These are phyloP conservation scores for Tranzscheliella williamsii DNA, from an alignment of 1,284 basidiomycete species.

Conservation along the genomic window DNA sequence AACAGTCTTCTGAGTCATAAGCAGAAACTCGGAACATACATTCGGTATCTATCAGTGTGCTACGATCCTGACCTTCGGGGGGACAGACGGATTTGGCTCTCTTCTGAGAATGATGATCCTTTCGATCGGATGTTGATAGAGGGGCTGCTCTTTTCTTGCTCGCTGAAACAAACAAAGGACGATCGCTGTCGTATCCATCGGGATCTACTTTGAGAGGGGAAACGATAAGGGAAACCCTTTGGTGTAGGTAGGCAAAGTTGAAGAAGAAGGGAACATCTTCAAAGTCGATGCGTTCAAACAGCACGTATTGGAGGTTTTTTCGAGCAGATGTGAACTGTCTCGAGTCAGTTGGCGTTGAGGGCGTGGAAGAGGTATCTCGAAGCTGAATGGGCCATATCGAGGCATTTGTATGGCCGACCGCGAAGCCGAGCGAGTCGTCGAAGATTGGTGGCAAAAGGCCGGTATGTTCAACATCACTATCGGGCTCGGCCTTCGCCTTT, in stretches of 20 bases:
- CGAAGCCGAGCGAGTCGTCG: too few relatives aligned
- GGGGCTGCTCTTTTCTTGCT: not conserved
- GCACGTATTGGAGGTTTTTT: slow-evolving; percentile 1
- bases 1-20: slow-evolving; percentile 7
- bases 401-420: too few relatives aligned
- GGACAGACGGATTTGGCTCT: not conserved
- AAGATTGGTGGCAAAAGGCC: too few relatives aligned
- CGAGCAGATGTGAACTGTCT: not conserved
- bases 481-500: too few relatives aligned
- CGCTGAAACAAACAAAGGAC: not conserved
- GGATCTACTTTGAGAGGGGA: not conserved
- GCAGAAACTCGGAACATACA: slow-evolving; percentile 19
- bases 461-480: too few relatives aligned
- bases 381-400: not conserved
- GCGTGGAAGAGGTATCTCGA: not conserved
- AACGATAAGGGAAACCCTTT: not conserved
- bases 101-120: not conserved
- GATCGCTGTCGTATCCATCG: not conserved
- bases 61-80: not conserved
- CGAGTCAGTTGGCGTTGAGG: not conserved
- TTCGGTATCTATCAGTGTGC: slow-evolving; percentile 9
- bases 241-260: slow-evolving; percentile 9
- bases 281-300: slow-evolving; percentile 19
- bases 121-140: not conserved
- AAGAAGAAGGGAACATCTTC: slow-evolving; percentile 30